phyloP scores from a whole-genome alignment of 2,329 filamentous ascomycete species.

The Pseudopyricularia cyperi region DNA sequence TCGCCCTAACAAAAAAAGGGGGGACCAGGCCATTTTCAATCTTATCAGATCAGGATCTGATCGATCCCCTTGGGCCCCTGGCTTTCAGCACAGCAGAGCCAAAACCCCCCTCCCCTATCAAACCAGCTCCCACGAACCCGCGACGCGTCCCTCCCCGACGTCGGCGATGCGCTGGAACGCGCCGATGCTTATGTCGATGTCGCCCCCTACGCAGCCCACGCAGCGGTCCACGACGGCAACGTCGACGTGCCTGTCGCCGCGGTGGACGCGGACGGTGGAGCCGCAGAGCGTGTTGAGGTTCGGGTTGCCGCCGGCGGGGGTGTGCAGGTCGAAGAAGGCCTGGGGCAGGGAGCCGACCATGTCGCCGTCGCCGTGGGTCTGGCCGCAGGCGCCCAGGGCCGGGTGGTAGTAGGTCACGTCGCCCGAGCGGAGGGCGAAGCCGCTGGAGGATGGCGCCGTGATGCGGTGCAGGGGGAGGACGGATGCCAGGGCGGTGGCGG shows the following conservation, averaged over 20 bases:
- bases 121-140: conserved; percentile 22
- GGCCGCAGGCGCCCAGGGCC: conserved; percentile 4
- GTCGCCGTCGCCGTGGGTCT: conserved; percentile 3
- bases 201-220: conserved; percentile 27
- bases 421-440: background rate
- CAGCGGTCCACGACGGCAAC: conserved; percentile 60
- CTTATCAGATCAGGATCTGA: too few species aligned
- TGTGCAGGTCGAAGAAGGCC: conserved; percentile 2
- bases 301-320: background rate
- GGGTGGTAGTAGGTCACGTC: conserved; percentile 3
- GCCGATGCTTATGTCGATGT: conserved; percentile 34
- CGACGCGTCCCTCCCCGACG: conserved; percentile 24
- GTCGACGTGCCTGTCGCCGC: conserved; percentile 23
- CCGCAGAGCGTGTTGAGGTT: conserved; percentile 27
- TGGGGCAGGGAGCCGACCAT: conserved; percentile 4
- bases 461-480: background rate
- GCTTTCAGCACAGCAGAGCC: background rate
- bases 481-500: background rate
- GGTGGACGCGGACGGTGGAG: conserved; percentile 44
- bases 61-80: too few species aligned
- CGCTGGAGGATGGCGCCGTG: background rate
- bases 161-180: conserved; percentile 33
- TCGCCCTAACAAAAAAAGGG: too few species aligned
- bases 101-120: background rate
- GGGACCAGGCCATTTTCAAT: too few species aligned